These are phyloP conservation scores for Trichoderma koningiopsis DNA, from an alignment of 2,329 filamentous ascomycete genomes.

Conservation along the genomic window DNA sequence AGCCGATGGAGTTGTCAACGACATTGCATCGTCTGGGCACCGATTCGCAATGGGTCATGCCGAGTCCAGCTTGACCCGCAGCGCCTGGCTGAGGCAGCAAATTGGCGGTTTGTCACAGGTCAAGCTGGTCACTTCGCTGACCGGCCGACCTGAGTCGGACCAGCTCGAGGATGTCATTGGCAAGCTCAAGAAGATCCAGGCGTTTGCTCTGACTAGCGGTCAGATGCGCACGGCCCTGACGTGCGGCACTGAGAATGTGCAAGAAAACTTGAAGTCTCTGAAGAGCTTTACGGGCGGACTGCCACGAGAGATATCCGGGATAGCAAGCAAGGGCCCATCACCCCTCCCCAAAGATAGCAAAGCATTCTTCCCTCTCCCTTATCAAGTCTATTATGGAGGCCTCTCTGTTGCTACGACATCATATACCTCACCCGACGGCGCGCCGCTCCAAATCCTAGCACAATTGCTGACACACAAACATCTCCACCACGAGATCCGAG, in stretches of 20 bases:
- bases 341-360: constrained; percentile 59
- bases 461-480: constrained; percentile 96
- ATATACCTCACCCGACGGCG: constrained; percentile 74
- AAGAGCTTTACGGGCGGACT: constrained; percentile 64
- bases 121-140: constrained; percentile 77
- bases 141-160: constrained; percentile 69
- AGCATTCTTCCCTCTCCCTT: constrained; percentile 90
- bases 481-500: constrained; percentile 93
- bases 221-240: constrained; percentile 80
- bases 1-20: constrained; percentile 86
- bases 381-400: constrained; percentile 94
- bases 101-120: constrained; percentile 90
- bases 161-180: constrained; percentile 73
- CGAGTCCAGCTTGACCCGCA: constrained; percentile 73
- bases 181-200: constrained; percentile 85
- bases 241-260: constrained; percentile 74
- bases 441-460: constrained; percentile 83
- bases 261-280: constrained; percentile 70
- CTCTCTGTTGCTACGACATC: constrained; percentile 80
- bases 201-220: constrained; percentile 69
- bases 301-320: constrained; percentile 43
- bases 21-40: constrained; percentile 88
- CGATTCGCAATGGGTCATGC: constrained; percentile 82
- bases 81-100: constrained; percentile 76
- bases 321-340: constrained; percentile 35